Conservation (phyloP, 768 basidiomycete genomes). For the Termitomyces sp. region DNA sequence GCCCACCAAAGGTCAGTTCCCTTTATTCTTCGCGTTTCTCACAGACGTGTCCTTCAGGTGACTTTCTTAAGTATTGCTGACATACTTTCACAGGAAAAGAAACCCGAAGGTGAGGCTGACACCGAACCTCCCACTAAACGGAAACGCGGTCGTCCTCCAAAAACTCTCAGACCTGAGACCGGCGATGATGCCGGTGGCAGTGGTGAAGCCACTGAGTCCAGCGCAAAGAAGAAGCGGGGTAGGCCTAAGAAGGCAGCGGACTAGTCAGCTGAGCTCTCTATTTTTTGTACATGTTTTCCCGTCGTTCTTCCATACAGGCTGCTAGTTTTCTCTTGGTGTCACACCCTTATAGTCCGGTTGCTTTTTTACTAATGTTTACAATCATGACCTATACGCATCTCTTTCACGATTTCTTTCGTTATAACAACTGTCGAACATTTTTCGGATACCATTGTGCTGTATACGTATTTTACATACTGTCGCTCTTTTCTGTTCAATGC, state of each 20-base stretch:
- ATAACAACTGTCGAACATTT: slow-evolving; percentile 15
- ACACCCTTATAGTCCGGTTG: slow-evolving; percentile 2
- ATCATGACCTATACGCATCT: slow-evolving; percentile 31
- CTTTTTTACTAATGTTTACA: slow-evolving; percentile 15
- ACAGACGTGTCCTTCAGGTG: neutral
- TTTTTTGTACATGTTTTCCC: slow-evolving; percentile 16
- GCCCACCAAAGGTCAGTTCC: slow-evolving; percentile 56
- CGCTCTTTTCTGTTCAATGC: slow-evolving; percentile 18
- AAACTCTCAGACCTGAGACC: slow-evolving; percentile 47
- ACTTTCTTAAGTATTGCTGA: slow-evolving; percentile 13
- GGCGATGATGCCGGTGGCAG: slow-evolving; percentile 27
- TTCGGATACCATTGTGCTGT: slow-evolving; percentile 23
- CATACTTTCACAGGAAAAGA: slow-evolving; percentile 27
- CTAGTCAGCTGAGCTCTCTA: slow-evolving; percentile 12
- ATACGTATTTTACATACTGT: slow-evolving; percentile 22
- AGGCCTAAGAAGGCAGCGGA: slow-evolving; percentile 50
- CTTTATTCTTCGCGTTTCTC: slow-evolving; percentile 15
- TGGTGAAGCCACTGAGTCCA: slow-evolving; percentile 41
- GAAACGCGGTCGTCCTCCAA: slow-evolving; percentile 72
- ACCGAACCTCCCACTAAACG: slow-evolving; percentile 57
- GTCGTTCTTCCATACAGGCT: slow-evolving; percentile 16
- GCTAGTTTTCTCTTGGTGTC: slow-evolving; percentile 11
- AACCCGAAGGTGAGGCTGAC: slow-evolving; percentile 35
- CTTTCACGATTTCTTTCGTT: slow-evolving; percentile 20
- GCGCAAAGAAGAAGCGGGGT: slow-evolving; percentile 64